phyloP scores from a whole-genome alignment of 202 grass and related monocot species.

The Setaria viridis region DNA sequence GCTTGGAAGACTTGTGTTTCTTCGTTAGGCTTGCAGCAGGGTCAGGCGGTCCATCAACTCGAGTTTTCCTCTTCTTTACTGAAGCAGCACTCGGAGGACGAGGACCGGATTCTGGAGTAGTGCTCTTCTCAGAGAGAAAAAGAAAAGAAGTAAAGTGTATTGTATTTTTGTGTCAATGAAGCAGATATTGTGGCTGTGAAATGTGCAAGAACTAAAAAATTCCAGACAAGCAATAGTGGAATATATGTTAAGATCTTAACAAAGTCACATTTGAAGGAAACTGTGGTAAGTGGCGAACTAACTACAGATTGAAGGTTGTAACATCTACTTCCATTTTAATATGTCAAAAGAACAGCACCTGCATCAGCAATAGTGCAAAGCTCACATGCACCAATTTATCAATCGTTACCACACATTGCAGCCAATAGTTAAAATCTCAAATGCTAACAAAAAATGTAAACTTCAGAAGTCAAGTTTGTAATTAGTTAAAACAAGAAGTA shows the following conservation, averaged over 20 bases:
- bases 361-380: neutral
- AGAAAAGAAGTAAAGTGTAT: neutral
- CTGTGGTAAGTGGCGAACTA: neutral
- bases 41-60: neutral
- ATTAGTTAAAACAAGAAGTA: constrained; percentile 1
- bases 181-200: neutral
- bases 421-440: neutral
- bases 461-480: neutral
- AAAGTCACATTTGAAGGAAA: neutral
- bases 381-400: neutral
- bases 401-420: neutral
- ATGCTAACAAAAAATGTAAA: neutral
- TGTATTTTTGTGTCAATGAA: constrained; percentile 10
- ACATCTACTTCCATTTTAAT: neutral
- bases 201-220: neutral
- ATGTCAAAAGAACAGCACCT: neutral
- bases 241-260: neutral
- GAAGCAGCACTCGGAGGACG: neutral
- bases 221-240: neutral
- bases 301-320: constrained; percentile 6
- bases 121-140: neutral
- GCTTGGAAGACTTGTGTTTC: neutral
- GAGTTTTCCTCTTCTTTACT: neutral
- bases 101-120: neutral
- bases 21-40: neutral